Conservation (phyloP, 2,329 filamentous ascomycete species). For the Xylariaceae sp. region DNA sequence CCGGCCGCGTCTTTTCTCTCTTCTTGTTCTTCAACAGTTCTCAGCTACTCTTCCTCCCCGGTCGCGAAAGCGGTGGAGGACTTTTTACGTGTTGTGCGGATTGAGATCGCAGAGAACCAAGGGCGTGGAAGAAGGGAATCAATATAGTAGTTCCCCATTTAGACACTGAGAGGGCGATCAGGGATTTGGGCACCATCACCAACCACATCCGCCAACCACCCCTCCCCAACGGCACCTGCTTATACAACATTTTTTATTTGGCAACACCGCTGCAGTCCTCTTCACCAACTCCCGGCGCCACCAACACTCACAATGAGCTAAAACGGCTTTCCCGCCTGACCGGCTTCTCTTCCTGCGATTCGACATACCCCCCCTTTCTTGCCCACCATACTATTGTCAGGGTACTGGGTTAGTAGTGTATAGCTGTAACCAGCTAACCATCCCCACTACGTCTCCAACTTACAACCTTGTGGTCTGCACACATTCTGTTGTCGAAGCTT, state of each 20-base stretch:
- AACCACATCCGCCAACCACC: conserved; percentile 10
- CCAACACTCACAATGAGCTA: conserved; percentile 20
- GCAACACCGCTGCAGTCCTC: too few relatives aligned
- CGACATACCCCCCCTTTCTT: conserved; percentile 4
- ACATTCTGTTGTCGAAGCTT: not conserved
- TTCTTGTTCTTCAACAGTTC: not conserved
- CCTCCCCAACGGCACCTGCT: conserved; percentile 4
- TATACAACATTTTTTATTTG: not conserved
- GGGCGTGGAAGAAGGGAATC: not conserved
- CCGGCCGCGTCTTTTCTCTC: not conserved
- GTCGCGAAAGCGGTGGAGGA: not conserved
- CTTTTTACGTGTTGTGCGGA: not conserved
- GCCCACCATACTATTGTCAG: conserved; percentile 1
- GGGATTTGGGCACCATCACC: not conserved
- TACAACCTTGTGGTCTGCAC: not conserved
- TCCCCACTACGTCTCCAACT: not conserved
- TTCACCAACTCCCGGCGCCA: conserved; percentile 14
- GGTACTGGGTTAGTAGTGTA: not conserved
- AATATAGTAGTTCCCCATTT: too few relatives aligned
- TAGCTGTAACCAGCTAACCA: not conserved
- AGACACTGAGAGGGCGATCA: not conserved
- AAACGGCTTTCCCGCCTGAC: conserved; percentile 17
- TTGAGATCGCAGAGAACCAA: not conserved
- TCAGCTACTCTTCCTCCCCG: not conserved
- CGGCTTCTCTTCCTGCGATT: conserved; percentile 8